Conservation (phyloP, 2,329 filamentous ascomycete genomes). For the Rhynchosporium agropyri region DNA sequence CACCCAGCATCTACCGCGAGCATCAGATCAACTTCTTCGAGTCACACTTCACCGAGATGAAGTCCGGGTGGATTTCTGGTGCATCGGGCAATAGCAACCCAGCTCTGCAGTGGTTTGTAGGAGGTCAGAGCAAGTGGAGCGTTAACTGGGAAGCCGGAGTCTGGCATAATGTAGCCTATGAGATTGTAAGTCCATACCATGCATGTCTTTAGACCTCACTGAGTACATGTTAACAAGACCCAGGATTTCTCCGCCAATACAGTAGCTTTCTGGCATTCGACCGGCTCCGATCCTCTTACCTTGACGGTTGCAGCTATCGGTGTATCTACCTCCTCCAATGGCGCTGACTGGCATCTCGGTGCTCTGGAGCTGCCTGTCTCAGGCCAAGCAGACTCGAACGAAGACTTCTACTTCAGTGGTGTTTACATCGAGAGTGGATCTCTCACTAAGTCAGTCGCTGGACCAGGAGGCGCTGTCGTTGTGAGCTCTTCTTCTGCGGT, state of each 20-base stretch:
- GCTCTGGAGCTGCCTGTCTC: conserved; percentile 64
- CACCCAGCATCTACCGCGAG: conserved; percentile 63
- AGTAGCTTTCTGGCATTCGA: conserved; percentile 72
- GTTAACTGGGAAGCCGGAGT: conserved; percentile 61
- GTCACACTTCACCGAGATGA: conserved; percentile 74
- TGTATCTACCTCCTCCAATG: conserved; percentile 65
- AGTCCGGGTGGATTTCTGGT: conserved; percentile 63
- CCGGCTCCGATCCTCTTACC: conserved; percentile 58
- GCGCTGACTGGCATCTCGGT: conserved; percentile 73
- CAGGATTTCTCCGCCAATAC: conserved; percentile 61
- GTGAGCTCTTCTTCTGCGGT: conserved; percentile 18
- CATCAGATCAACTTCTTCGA: conserved; percentile 69
- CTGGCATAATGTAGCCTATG: conserved; percentile 78
- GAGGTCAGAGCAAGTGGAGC: conserved; percentile 63
- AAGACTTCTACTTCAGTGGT: conserved; percentile 74
- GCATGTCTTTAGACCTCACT: not conserved
- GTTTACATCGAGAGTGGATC: conserved; percentile 68
- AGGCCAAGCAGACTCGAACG: conserved; percentile 55
- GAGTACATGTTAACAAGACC: conserved; percentile 15
- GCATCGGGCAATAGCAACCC: conserved; percentile 49
- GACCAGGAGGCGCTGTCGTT: conserved; percentile 37
- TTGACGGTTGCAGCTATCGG: conserved; percentile 63
- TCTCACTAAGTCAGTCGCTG: conserved; percentile 46
- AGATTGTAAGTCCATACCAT: conserved; percentile 51
- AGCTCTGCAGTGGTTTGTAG: conserved; percentile 67